Evolutionary conservation across 192 early-diverging fungal species (phyloP).

Genomic region (Backusella australiensis): DNA sequence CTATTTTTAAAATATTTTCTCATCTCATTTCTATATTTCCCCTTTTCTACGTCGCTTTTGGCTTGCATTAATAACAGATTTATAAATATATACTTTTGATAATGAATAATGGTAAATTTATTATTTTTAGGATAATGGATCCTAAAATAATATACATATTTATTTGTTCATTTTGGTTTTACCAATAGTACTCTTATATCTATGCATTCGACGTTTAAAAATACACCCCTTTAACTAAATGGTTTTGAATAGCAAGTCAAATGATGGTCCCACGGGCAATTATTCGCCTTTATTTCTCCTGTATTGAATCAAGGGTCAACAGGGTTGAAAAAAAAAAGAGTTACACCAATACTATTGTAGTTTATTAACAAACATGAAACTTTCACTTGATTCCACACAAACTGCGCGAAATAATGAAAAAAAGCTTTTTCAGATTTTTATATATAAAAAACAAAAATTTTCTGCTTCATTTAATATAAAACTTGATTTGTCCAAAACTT

Average conservation of each 20-base stretch:
- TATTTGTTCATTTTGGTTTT: neutral
- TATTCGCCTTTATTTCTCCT: neutral
- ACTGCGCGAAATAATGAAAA: neutral
- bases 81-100: neutral
- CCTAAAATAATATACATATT: neutral
- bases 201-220: neutral
- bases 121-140: neutral
- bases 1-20: neutral
- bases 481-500: neutral
- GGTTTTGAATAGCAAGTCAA: neutral
- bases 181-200: neutral
- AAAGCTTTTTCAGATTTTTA: neutral
- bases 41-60: neutral
- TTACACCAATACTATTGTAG: neutral
- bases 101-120: neutral
- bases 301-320: neutral
- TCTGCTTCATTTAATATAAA: neutral
- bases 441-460: neutral
- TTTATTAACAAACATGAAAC: neutral
- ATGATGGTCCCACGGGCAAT: neutral
- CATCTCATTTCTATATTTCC: neutral
- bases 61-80: neutral
- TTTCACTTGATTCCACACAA: neutral
- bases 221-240: no score
- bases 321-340: neutral